These are phyloP conservation scores for Marsdenia floribunda DNA, from an alignment of 257 asterid species.

Conservation along the genomic window DNA sequence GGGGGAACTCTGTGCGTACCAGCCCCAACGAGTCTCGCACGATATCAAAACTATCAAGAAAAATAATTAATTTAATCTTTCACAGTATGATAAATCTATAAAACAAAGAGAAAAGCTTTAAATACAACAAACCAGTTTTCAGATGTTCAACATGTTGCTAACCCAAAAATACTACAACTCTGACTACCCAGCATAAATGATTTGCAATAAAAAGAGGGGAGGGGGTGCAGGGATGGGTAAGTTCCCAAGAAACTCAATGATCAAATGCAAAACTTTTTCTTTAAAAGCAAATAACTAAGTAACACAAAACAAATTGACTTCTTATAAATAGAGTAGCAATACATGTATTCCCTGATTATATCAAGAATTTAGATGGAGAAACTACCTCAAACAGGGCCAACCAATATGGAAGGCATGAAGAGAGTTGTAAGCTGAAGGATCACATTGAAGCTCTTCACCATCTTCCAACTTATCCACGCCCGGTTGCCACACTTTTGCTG, in stretches of 20 bases:
- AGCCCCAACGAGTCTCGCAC: conserved; percentile 76
- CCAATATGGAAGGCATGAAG: conserved; percentile 81
- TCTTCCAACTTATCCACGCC: conserved; percentile 83
- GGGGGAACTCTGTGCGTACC: conserved; percentile 88
- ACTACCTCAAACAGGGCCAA: conserved; percentile 90
- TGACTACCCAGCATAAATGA: neutral
- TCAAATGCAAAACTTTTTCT: neutral
- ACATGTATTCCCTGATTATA: neutral
- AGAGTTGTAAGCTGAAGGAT: conserved; percentile 80
- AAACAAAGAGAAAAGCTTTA: neutral
- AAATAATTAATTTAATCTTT: conserved; percentile 12
- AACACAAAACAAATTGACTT: neutral
- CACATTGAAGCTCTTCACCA: conserved; percentile 93
- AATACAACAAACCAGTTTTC: neutral
- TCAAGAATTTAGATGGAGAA: neutral
- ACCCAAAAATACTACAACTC: neutral
- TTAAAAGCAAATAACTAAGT: neutral
- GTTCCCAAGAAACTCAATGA: neutral
- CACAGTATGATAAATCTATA: neutral
- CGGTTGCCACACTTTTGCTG: conserved; percentile 85
- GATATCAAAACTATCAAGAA: conserved; percentile 68
- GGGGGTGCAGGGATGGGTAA: neutral
- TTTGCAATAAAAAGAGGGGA: neutral
- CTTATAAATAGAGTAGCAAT: neutral
- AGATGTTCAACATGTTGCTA: neutral